Evolutionary conservation across 108 stramenopile genomes (phyloP).

Genomic region (Conticribra guillardii): DNA sequence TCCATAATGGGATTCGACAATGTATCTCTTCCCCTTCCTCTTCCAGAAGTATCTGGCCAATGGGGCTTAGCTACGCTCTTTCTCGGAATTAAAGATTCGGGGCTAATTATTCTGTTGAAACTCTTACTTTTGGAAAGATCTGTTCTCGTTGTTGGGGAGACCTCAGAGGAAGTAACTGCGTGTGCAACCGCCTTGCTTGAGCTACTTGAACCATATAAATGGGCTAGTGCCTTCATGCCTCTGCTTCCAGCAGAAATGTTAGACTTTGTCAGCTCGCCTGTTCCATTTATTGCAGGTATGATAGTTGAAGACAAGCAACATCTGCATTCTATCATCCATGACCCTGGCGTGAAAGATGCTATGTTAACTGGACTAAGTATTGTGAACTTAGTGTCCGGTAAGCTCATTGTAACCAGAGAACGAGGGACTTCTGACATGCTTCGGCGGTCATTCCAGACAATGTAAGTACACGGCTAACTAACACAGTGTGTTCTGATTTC

Average conservation of each 20-base stretch:
- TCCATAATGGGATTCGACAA: slow-evolving; percentile 27
- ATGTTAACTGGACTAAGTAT: slow-evolving; percentile 50
- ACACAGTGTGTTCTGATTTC: too few relatives aligned
- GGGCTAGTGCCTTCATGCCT: slow-evolving; percentile 61
- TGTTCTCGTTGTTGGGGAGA: slow-evolving; percentile 49
- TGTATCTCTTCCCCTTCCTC: slow-evolving; percentile 49
- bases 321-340: slow-evolving; percentile 35
- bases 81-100: slow-evolving; percentile 45
- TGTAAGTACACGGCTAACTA: too few relatives aligned
- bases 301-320: slow-evolving; percentile 40
- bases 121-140: slow-evolving; percentile 52
- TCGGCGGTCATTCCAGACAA: slow-evolving; percentile 42
- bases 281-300: slow-evolving; percentile 57
- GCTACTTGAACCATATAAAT: slow-evolving; percentile 51
- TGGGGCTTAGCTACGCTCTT: slow-evolving; percentile 50
- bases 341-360: slow-evolving; percentile 47
- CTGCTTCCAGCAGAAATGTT: slow-evolving; percentile 52
- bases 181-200: slow-evolving; percentile 46
- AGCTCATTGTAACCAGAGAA: slow-evolving; percentile 49
- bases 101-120: slow-evolving; percentile 51
- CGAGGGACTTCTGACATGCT: slow-evolving; percentile 51
- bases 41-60: slow-evolving; percentile 51
- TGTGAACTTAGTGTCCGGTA: slow-evolving; percentile 48
- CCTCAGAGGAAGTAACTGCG: slow-evolving; percentile 46
- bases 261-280: slow-evolving; percentile 60